Evolutionary conservation across 164 flowering plant genomes (phyloP), one percentile per base, ranked within the genome.

Genomic region (Vitis cinerea): DNA sequence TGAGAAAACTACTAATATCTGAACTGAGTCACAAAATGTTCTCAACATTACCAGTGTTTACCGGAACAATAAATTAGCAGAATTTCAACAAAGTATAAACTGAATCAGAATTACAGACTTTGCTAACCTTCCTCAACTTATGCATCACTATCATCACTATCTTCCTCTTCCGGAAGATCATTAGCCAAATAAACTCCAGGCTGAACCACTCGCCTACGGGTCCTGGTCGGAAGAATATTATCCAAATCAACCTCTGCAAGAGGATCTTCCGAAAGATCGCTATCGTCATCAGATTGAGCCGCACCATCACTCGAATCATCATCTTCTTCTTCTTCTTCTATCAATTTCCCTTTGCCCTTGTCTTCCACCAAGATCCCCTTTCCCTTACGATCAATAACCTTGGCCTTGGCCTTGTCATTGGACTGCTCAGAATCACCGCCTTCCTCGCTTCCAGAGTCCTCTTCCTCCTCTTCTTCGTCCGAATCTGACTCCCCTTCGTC

Each of bases 141-240:
- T 48, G 78, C 86, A 55, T 81, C 83, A 12, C 81, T 73, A 30
- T 82, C 88, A 52, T 84, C 88, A 9, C 87, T 84, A 53, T 82
- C 86, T 55, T 78, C 83, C 14, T 64, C 70, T 6, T 9, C 61
- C 17, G 23, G 19, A 10, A 60, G 9, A 66, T 80, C 83, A 63
- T 76, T 75, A 14, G 83, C 76, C 59, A 84, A 71, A 61, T 66
- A 74, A n/a, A 82, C 70, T 0, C 93, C 96, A 5, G 88, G 86
- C 31, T 68, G 82, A 12, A 73, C 66, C 29, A 54, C 78, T 51
- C 82, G 66, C 66, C 91, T 72, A 65, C 98, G 74, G 61, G 97
- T 93, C 80, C 98, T 82, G 1, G 92, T 87, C 8, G 97, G 93
- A 23, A 93, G 85, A 75, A 93, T 91, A 74, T 93, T 93, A 61